These are phyloP conservation scores for Oldenlandia corymbosa DNA, from an alignment of 257 asterid species.

Conservation along the genomic window DNA sequence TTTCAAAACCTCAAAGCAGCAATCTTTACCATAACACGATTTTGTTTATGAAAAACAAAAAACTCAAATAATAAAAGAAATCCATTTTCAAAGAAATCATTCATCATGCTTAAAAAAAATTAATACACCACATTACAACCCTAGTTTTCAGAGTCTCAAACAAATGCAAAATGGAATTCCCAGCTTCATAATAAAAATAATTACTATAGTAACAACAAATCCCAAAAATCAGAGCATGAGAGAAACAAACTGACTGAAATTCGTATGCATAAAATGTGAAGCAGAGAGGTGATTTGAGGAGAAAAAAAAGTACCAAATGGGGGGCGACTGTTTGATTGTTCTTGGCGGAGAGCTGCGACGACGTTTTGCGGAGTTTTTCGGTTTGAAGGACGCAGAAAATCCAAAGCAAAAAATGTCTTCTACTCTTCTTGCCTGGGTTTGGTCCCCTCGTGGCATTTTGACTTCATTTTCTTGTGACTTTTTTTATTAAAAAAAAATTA, in stretches of 20 bases:
- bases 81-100: not conserved
- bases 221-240: not conserved
- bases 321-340: not conserved
- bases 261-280: not conserved
- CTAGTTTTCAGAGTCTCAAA: not conserved
- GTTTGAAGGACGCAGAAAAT: too few relatives aligned
- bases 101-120: not conserved
- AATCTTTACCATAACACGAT: not conserved
- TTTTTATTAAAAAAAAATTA: too few relatives aligned
- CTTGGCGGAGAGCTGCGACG: conserved; percentile 7
- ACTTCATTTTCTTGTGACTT: too few relatives aligned
- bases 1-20: not conserved
- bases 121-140: not conserved
- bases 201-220: not conserved
- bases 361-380: conserved; percentile 7
- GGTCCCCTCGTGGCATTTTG: not conserved
- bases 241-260: not conserved
- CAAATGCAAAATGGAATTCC: too few relatives aligned
- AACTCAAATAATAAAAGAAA: not conserved
- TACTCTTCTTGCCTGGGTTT: not conserved
- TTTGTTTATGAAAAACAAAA: not conserved
- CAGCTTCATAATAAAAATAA: not conserved
- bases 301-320: conserved; percentile 5
- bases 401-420: too few relatives aligned
- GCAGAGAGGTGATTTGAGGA: too few relatives aligned